A percentile compares a stretch with the other conserved stretches of the same genome.
Evolutionary conservation across 805 yeast species (phyloP).

Genomic region (Zygosaccharomyces gambellarensis): DNA sequence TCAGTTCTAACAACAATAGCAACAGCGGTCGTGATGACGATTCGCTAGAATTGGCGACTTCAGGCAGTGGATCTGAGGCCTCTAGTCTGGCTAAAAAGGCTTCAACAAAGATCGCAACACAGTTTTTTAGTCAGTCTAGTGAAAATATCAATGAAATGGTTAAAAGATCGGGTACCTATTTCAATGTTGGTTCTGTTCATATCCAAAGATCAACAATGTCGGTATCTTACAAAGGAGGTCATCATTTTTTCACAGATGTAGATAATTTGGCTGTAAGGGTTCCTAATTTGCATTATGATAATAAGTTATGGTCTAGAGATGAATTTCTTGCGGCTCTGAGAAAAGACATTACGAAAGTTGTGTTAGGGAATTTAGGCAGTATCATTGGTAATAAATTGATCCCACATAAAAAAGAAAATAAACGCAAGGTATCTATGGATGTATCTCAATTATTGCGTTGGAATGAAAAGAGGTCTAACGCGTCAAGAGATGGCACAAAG

Average conservation of each 20-base stretch:
- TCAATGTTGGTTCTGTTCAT: conserved; percentile 56
- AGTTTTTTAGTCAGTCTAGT: conserved; percentile 17
- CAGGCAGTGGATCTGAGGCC: conserved; percentile 5
- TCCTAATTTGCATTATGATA: conserved; percentile 44
- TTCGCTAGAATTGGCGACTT: conserved; percentile 18
- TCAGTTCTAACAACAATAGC: conserved; percentile 6
- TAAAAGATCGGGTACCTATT: conserved; percentile 60
- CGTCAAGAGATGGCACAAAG: background rate
- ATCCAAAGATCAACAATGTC: conserved; percentile 46
- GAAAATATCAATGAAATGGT: conserved; percentile 58
- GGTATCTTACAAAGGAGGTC: conserved; percentile 66
- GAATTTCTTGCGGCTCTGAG: conserved; percentile 50
- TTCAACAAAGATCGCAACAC: conserved; percentile 12
- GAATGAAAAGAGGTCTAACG: background rate
- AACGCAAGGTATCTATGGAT: conserved; percentile 18
- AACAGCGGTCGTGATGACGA: conserved; percentile 17
- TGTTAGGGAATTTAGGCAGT: conserved; percentile 54
- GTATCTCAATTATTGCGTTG: conserved; percentile 19
- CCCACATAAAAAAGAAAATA: conserved; percentile 39
- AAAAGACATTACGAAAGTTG: conserved; percentile 52
- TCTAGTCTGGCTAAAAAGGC: conserved; percentile 10
- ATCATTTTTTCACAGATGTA: conserved; percentile 54
- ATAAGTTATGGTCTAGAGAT: conserved; percentile 53
- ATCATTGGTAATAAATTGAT: conserved; percentile 58
- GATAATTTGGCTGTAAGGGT: conserved; percentile 48